Percentiles rank a stretch among this genome's conserved stretches.
These are phyloP conservation scores for Nannizziopsis arthrosporioides DNA, from an alignment of 2,329 filamentous ascomycete genomes.

Conservation along the genomic window DNA sequence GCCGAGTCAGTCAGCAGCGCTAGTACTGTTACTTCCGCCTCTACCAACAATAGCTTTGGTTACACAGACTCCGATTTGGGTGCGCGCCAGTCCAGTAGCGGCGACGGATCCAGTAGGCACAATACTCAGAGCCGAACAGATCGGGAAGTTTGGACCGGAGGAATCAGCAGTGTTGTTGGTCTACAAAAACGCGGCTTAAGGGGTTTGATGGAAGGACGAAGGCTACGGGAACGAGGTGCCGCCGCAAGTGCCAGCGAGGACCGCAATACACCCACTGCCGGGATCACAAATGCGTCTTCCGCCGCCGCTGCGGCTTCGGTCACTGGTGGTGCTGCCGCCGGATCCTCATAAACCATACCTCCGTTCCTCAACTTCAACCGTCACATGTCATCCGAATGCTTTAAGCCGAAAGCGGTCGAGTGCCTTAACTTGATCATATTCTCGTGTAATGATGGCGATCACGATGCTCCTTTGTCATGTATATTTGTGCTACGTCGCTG, in stretches of 20 bases:
- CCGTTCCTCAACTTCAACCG: no score
- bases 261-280: conserved; percentile 17
- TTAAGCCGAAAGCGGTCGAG: no score
- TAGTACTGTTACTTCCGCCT: conserved; percentile 30
- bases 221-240: conserved; percentile 47
- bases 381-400: no score
- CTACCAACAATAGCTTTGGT: conserved; percentile 29
- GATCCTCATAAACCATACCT: neutral
- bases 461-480: no score
- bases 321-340: neutral
- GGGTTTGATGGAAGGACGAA: conserved; percentile 85
- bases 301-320: neutral
- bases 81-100: conserved; percentile 20
- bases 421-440: no score
- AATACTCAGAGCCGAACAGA: conserved; percentile 24
- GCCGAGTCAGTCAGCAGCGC: conserved; percentile 32
- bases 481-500: no score
- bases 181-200: conserved; percentile 85
- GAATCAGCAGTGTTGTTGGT: conserved; percentile 76
- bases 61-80: conserved; percentile 27
- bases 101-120: conserved; percentile 32
- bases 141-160: conserved; percentile 61
- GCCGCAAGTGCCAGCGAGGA: conserved; percentile 21
- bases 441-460: no score
- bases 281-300: neutral